phyloP scores from a whole-genome alignment of 805 yeast species.

The Candida ortonii region DNA sequence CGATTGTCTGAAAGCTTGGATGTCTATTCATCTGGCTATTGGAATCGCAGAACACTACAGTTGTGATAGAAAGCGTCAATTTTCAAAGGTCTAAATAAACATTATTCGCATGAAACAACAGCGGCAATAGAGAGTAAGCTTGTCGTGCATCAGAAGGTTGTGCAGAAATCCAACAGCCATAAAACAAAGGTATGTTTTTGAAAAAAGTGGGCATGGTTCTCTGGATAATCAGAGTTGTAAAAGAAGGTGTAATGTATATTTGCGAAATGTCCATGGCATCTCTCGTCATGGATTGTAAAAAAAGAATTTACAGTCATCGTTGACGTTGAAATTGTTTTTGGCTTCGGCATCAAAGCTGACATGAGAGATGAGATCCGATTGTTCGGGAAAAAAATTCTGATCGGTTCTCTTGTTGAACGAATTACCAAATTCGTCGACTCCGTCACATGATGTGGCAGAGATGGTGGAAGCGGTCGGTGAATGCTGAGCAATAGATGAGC shows the following conservation, averaged over 20 bases:
- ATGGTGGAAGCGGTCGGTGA: constrained; percentile 22
- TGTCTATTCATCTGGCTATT: too few species aligned
- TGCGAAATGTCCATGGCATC: too few species aligned
- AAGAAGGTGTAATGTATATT: constrained; percentile 5
- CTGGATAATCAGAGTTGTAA: constrained; percentile 1
- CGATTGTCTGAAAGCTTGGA: too few species aligned
- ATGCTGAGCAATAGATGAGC: constrained; percentile 3
- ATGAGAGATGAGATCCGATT: neutral
- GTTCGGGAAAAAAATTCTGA: neutral
- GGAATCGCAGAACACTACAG: too few species aligned
- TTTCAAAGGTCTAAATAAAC: too few species aligned
- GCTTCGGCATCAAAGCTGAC: neutral
- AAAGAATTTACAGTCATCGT: constrained; percentile 16
- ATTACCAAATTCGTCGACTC: constrained; percentile 3
- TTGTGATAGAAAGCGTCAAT: too few species aligned
- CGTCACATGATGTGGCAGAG: constrained; percentile 19
- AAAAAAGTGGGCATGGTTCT: neutral
- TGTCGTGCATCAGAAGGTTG: neutral
- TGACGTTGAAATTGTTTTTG: constrained; percentile 2
- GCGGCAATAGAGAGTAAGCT: neutral
- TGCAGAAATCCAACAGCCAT: neutral
- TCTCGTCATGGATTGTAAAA: constrained; percentile 16
- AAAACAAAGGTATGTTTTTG: neutral
- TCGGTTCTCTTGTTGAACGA: neutral
- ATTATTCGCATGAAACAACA: too few species aligned